Conservation (phyloP, 2,329 filamentous ascomycete species). For the Aspergillus calidoustus region DNA sequence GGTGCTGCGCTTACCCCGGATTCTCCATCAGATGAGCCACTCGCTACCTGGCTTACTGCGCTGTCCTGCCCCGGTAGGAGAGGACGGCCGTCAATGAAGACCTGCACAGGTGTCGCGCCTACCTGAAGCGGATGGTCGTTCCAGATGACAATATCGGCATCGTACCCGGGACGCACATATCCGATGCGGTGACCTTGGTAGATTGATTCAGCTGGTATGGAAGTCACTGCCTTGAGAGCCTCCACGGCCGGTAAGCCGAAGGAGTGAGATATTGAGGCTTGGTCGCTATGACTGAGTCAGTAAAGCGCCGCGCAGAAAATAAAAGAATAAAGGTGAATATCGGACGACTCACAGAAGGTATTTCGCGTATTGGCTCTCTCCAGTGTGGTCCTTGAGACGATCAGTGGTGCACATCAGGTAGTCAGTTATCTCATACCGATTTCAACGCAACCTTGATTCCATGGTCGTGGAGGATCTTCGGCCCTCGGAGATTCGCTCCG, state of each 20-base stretch:
- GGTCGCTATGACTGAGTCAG: not conserved
- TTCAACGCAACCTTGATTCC: conserved; percentile 73
- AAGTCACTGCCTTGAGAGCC: conserved; percentile 63
- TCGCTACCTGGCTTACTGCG: too few relatives aligned
- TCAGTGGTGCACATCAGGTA: too few relatives aligned
- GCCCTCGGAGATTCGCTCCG: conserved; percentile 67
- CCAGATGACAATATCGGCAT: conserved; percentile 67
- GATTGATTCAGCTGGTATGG: conserved; percentile 62
- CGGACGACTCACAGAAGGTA: not conserved
- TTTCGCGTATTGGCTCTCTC: conserved; percentile 2
- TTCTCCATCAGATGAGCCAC: too few relatives aligned
- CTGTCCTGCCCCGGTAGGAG: not conserved
- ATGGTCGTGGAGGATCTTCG: conserved; percentile 67
- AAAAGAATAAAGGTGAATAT: not conserved
- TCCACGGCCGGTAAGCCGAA: conserved; percentile 53
- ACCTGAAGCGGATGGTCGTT: conserved; percentile 66
- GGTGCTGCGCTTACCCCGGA: not conserved
- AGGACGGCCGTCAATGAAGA: conserved; percentile 64
- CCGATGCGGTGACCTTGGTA: conserved; percentile 63
- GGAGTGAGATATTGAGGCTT: not conserved
- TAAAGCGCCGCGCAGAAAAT: not conserved
- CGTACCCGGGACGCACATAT: conserved; percentile 65
- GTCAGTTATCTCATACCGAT: conserved; percentile 46
- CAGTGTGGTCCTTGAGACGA: conserved; percentile 11
- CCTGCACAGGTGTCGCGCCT: conserved; percentile 63